These are phyloP conservation scores for Colletotrichum musicola DNA, from an alignment of 2,329 filamentous ascomycete species.

Conservation along the genomic window DNA sequence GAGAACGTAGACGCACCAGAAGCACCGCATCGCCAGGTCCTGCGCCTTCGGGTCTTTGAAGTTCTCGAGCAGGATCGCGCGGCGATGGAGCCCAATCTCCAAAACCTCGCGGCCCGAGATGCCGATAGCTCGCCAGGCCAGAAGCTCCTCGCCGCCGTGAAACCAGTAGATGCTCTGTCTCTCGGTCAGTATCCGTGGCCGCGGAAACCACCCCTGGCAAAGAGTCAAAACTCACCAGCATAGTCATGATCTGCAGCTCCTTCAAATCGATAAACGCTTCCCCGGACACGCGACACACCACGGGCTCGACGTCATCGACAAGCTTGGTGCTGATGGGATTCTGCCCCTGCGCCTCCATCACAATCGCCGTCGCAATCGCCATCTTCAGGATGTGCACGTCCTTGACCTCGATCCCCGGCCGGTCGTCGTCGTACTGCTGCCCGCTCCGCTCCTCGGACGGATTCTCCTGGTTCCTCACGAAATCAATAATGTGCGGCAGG, in stretches of 20 bases:
- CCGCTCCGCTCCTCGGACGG: background rate
- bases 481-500: conserved; percentile 44
- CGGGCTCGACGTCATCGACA: conserved; percentile 46
- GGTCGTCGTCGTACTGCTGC: conserved; percentile 3
- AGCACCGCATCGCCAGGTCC: conserved; percentile 52
- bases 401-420: conserved; percentile 36
- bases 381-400: conserved; percentile 51
- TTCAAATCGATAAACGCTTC: conserved; percentile 47
- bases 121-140: conserved; percentile 62
- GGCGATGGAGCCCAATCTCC: conserved; percentile 62
- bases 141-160: conserved; percentile 62
- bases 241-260: conserved; percentile 49
- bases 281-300: conserved; percentile 44
- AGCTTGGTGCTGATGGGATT: conserved; percentile 46
- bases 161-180: conserved; percentile 56
- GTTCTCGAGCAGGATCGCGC: conserved; percentile 56
- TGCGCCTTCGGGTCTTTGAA: conserved; percentile 49
- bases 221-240: conserved; percentile 43
- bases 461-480: conserved; percentile 38
- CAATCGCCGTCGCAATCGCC: conserved; percentile 49
- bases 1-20: conserved; percentile 65
- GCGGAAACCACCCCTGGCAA: too few relatives aligned
- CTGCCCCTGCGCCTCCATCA: conserved; percentile 49
- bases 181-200: background rate
- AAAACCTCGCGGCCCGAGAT: conserved; percentile 60